phyloP scores from a whole-genome alignment of 1,139 yeast species.

The Hansenula lynferdii region DNA sequence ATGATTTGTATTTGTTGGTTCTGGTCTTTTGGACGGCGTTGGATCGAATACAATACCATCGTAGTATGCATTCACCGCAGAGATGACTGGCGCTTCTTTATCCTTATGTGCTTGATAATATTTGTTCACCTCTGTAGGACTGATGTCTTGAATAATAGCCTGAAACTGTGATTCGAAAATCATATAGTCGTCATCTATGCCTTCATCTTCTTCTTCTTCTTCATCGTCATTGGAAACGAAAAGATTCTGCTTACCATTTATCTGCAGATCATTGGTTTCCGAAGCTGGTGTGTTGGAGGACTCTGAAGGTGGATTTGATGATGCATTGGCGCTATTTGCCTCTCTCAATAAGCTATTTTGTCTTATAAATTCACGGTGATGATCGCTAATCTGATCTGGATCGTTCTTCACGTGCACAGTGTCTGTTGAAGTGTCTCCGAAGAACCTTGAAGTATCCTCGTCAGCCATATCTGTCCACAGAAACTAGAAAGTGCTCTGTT shows the following conservation, averaged over 20 bases:
- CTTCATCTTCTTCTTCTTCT: too few relatives aligned
- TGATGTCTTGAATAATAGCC: slow-evolving; percentile 20
- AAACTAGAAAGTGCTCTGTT: too few relatives aligned
- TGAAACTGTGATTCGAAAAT: slow-evolving; percentile 21
- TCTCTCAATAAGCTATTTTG: neutral
- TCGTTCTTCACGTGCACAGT: neutral
- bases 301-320: neutral
- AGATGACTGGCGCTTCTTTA: slow-evolving; percentile 11
- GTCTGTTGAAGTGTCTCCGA: slow-evolving; percentile 3
- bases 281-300: neutral
- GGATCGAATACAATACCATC: slow-evolving; percentile 6
- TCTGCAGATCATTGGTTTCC: neutral
- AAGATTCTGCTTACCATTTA: neutral
- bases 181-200: slow-evolving; percentile 8
- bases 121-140: slow-evolving; percentile 5
- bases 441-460: slow-evolving; percentile 11
- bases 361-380: neutral
- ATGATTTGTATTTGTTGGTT: too few relatives aligned
- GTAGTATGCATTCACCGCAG: slow-evolving; percentile 20
- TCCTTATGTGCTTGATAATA: slow-evolving; percentile 8
- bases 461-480: too few relatives aligned
- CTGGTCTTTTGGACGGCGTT: neutral
- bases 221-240: slow-evolving; percentile 15
- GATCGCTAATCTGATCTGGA: slow-evolving; percentile 1
- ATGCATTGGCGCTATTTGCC: neutral